Evolutionary conservation across 2,329 filamentous ascomycete species (phyloP), one percentile per base, ranked within the genome.

Genomic region (Trichoderma breve): DNA sequence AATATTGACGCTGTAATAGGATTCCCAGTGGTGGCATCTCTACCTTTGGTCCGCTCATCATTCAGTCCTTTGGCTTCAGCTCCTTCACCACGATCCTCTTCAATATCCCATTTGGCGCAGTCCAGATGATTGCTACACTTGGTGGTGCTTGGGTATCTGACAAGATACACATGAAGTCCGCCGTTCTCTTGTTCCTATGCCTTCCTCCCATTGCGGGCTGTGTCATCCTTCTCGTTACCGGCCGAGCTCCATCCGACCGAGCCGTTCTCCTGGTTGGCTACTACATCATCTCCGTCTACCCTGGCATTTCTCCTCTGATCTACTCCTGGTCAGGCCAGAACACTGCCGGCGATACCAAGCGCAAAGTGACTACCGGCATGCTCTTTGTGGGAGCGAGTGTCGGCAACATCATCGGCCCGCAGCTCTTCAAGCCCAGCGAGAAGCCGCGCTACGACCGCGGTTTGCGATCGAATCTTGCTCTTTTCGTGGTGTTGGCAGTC

Each of bases 331-430:
- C 84, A 0, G 85, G 84, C 0, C 86, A 88, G 65, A 90, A 90
- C 74, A 89, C 90, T 0, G 90, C 84, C 2, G 90, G 90, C 0
- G 89, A 92, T 72, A 92, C 90, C 0, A 92, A 92, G 78, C 86
- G 89, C 73, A 91, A 91, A 76, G 85, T 88, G 2, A 90, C 87
- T 0, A 91, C 89, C 0, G 88, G 83, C 2, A 84, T 89, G 15
- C 80, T 91, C 3, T 90, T 91, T 74, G 83, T 91, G 30, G 89
- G 89, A 7, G 86, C 88, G 74, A 89, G 87, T 65, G 86, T 86
- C 1, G 90, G 89, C 8, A 91, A 92, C 74, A 87, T 91, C 58
- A 83, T 91, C n/a, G 90, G 90, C 0, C 89, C 89, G 0, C 86
- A 88, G 70, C 80, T 91, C 2, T 78, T 91, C 80, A 88, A 85